Base-by-base conservation (phyloP, 139 green algal species). In the Coccomyxa sp. region DNA sequence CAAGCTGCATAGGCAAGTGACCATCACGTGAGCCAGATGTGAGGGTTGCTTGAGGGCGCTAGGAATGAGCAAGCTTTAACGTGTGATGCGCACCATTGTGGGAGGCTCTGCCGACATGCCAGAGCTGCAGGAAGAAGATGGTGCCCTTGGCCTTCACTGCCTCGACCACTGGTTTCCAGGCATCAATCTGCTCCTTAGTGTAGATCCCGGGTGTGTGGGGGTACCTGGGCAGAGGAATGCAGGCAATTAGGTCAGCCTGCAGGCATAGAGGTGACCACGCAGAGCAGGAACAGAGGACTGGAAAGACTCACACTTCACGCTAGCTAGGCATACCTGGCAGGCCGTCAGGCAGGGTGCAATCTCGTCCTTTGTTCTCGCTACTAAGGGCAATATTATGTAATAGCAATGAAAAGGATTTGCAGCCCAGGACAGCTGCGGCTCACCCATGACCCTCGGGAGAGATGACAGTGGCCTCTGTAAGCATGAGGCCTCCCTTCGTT, bases 51-150 rank as follows among this genome's bases (percentile, higher is more conserved):
- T n/a, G n/a, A n/a, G n/a, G n/a, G n/a, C n/a, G n/a, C n/a, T n/a
- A n/a, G n/a, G n/a, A n/a, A n/a, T n/a, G n/a, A n/a, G n/a, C n/a
- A n/a, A n/a, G n/a, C n/a, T n/a, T n/a, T n/a, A n/a, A n/a, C n/a
- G 44, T 16, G 44, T 16, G 14, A 14, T 39, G 1, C 76, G 27
- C 8, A 81, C 77, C 78, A 70, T 44, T 50, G 69, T 88, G 84
- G 6, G 73, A 85, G 1, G 44, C 76, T 22, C 86, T 79, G 24
- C 90, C 91, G 36, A 79, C 77, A 70, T 96, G 91, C 90, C 92
- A 97, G 10, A 96, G 80, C 87, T 97, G 93, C 76, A 77, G 85
- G 87, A 92, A 93, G 81, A 97, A 95, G 14, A 86, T 7, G 4
- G 82, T 85, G 0, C 90, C 90, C 83, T 93, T 94, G 68, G 86